Evolutionary conservation across 2,329 filamentous ascomycete genomes (phyloP), one percentile per base, ranked within the genome.

Genomic region (Tolypocladium inflatum): DNA sequence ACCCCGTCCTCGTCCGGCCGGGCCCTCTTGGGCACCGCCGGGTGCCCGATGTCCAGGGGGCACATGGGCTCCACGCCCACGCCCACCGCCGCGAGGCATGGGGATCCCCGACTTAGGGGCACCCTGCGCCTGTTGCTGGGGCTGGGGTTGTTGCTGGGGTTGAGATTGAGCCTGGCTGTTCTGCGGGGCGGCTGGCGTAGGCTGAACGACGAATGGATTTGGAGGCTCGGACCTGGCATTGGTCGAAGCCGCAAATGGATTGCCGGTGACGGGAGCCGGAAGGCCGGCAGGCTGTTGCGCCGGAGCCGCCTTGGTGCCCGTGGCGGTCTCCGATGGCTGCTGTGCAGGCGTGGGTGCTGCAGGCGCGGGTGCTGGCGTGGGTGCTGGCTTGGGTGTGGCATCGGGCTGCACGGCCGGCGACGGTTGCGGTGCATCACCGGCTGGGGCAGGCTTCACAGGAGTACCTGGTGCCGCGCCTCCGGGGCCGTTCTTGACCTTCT

Each of bases 401-500:
- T 57, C 43, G 3, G 41, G n/a, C 7, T 55, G 41, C 21, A 39
- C 37, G 3, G 55, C 30, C 13, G 59, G 45, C 15, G 60, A 41
- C 33, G 57, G 38, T 13, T 41, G 59, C 33, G 51, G 33, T 15
- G 9, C 26, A 9, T 30, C 42, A 42, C 55, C 57, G 45, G 19
- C 52, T 23, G 57, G 57, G 8, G 26, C 37, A 17, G 60, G 54
- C 48, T 57, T 61, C n/a, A 59, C 59, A 38, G 61, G 61, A 15
- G 60, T 63, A 7, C 48, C 59, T 6, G 62, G 23, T 51, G 65
- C 15, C 5, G 62, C 60, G 26, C 70, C 64, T 45, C 54, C 39
- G 8, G 70, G 69, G 26, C 73, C 67, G 23, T 56, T 77, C 73
- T 93, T 92, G 0, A 88, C 91, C 58, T 90, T 78, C 73, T 93